A percentile compares a stretch with the other conserved stretches of the same genome.
These are phyloP conservation scores for Leccinum fallax DNA, from an alignment of 1,284 basidiomycete species.

Conservation along the genomic window DNA sequence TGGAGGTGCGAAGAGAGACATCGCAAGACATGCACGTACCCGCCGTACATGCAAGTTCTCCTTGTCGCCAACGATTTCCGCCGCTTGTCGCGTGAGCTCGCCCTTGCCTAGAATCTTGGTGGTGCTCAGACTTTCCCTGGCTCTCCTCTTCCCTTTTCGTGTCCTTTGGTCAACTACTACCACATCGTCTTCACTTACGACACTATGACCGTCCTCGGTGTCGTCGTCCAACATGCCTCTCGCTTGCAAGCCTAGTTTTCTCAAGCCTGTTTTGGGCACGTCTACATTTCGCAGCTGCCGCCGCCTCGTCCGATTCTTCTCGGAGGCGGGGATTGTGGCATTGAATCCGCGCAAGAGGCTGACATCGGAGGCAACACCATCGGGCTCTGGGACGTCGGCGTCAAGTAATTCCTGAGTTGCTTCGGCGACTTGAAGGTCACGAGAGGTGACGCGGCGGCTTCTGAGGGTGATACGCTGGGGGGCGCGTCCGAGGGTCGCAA, in stretches of 20 bases:
- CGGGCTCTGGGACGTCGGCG: constrained; percentile 69
- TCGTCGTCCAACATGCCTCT: constrained; percentile 72
- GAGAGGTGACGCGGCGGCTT: constrained; percentile 71
- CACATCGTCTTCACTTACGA: constrained; percentile 66
- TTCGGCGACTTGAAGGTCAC: constrained; percentile 83
- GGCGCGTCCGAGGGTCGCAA: constrained; percentile 71
- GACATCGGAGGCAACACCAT: constrained; percentile 63
- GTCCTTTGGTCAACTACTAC: constrained; percentile 55
- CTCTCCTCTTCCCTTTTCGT: constrained; percentile 57
- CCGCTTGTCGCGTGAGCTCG: constrained; percentile 78
- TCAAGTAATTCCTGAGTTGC: constrained; percentile 78
- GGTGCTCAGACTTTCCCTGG: constrained; percentile 68
- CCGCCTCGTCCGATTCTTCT: constrained; percentile 73
- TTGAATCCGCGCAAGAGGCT: constrained; percentile 86
- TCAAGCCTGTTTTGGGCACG: constrained; percentile 74
- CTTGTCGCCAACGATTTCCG: constrained; percentile 87
- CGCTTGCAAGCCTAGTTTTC: constrained; percentile 75
- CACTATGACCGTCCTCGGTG: constrained; percentile 59
- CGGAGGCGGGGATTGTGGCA: constrained; percentile 88
- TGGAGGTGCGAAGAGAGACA: constrained; percentile 5
- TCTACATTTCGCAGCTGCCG: constrained; percentile 83
- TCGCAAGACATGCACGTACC: constrained; percentile 51
- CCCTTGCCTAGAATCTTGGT: constrained; percentile 77
- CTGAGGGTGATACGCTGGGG: constrained; percentile 69
- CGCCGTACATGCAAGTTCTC: constrained; percentile 86